Evolutionary conservation across 176 grass and related monocot species (phyloP), one percentile per base, ranked within the genome.

Genomic region (Eleusine coracana): DNA sequence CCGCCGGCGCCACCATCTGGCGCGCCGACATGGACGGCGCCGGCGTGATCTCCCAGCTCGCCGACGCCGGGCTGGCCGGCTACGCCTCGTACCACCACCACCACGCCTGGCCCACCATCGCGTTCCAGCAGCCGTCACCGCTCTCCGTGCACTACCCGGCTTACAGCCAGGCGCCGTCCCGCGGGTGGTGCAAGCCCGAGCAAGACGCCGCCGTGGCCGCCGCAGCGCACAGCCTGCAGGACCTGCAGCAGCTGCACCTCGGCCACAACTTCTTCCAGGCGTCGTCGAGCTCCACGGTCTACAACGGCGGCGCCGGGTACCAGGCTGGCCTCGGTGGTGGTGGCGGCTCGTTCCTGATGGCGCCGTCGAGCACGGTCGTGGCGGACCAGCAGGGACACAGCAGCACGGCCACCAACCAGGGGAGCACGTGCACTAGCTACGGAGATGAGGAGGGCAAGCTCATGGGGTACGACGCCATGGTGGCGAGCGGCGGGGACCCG

Each of bases 121-220:
- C 89, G 54, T 90, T 90, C 80, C 89, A 90, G 80, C 84, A 86
- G 70, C 89, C 89, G 44, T 37, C 84, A 37, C 89, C 84, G 75
- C 84, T 90, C 51, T 54, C 89, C 62, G 80, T 90, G 52, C 89
- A 90, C 75, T 90, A 87, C 70, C 84, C 84, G 31, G 31, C 31
- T 4, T 90, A 87, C 84, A 63, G 75, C 50, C 80, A 83, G 84
- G 8, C 41, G 62, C 79, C 74, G 34, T 20, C 88, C 0, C 75
- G 80, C 80, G 84, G 80, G 80, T 90, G 89, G 84, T 90, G 89
- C 84, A 90, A 90, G 64, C 89, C 80, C 18, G 89, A 90, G 89
- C 80, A 90, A 70, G 84, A 90, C 52, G 60, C 80, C 18, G 62
- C 49, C 37, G 79, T 68, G 58, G 78, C 78, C 0, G 74, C 83